These are phyloP conservation scores for Pseudogymnoascus sp. DNA, from an alignment of 2,329 filamentous ascomycete genomes.

Conservation along the genomic window DNA sequence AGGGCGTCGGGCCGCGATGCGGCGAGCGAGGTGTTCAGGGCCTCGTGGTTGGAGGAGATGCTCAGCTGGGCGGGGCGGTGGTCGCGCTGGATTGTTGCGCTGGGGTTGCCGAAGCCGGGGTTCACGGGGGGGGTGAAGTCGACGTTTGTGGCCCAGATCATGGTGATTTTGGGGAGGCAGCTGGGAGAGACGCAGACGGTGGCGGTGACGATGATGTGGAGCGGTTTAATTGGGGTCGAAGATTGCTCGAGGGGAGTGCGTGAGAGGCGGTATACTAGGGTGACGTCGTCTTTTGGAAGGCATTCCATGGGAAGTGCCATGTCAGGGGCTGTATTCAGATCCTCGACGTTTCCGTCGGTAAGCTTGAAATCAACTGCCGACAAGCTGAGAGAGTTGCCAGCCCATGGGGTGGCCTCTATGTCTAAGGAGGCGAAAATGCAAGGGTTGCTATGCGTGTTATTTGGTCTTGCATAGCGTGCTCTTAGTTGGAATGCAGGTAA, in stretches of 20 bases:
- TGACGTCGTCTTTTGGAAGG: conserved; percentile 66
- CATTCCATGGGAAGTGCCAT: conserved; percentile 51
- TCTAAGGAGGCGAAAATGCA: conserved; percentile 64
- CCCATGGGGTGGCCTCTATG: conserved; percentile 63
- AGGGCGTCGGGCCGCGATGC: conserved; percentile 52
- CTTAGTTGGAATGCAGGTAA: conserved; percentile 64
- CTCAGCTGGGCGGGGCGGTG: conserved; percentile 58
- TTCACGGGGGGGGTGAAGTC: conserved; percentile 63
- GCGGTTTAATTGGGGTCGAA: conserved; percentile 42
- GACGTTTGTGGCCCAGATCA: conserved; percentile 60
- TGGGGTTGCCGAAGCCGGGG: conserved; percentile 50
- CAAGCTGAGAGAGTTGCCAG: conserved; percentile 58
- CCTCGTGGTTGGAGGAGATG: conserved; percentile 45
- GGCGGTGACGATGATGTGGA: conserved; percentile 55
- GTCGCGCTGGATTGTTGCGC: conserved; percentile 51
- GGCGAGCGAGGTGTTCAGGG: conserved; percentile 46
- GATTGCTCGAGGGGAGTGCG: conserved; percentile 25
- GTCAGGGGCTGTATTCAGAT: conserved; percentile 43
- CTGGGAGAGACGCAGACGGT: conserved; percentile 45
- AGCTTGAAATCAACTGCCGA: conserved; percentile 51
- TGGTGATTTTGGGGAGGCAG: conserved; percentile 53
- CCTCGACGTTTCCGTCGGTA: conserved; percentile 49
- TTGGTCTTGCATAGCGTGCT: conserved; percentile 61
- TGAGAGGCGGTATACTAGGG: conserved; percentile 60
- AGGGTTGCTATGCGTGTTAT: conserved; percentile 44